Evolutionary conservation across 2,329 filamentous ascomycete species (phyloP).

Genomic region (Colletotrichum chlorophyti): DNA sequence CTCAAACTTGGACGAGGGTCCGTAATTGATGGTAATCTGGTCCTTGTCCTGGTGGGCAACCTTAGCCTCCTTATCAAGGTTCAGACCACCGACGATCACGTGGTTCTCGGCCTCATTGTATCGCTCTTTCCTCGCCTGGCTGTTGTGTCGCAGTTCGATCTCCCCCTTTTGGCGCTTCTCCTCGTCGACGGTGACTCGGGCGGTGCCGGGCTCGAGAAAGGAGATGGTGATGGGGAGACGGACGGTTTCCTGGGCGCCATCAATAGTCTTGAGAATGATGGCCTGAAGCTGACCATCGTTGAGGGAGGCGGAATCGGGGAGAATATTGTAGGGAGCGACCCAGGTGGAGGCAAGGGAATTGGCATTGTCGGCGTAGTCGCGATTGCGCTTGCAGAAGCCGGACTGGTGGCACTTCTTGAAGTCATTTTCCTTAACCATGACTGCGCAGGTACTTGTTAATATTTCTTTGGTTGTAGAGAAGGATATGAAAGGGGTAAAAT

Average conservation of each 20-base stretch:
- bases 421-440: constrained; percentile 89
- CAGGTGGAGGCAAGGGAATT: constrained; percentile 70
- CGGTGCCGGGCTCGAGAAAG: constrained; percentile 88
- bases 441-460: constrained; percentile 49
- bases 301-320: constrained; percentile 75
- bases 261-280: constrained; percentile 80
- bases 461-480: neutral
- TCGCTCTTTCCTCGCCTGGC: constrained; percentile 84
- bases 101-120: constrained; percentile 92
- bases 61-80: constrained; percentile 74
- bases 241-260: constrained; percentile 70
- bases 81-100: constrained; percentile 83
- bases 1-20: constrained; percentile 77
- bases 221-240: constrained; percentile 83
- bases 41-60: constrained; percentile 69
- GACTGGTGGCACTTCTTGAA: constrained; percentile 98
- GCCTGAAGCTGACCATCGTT: constrained; percentile 82
- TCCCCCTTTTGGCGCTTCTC: constrained; percentile 88
- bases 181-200: constrained; percentile 89
- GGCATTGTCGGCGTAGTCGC: constrained; percentile 84
- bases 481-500: neutral
- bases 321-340: constrained; percentile 81
- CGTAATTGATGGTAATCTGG: constrained; percentile 80
- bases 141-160: constrained; percentile 85
- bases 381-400: constrained; percentile 96